Base-by-base conservation (phyloP, 1,284 basidiomycete species). In the Leccinum fallax region DNA sequence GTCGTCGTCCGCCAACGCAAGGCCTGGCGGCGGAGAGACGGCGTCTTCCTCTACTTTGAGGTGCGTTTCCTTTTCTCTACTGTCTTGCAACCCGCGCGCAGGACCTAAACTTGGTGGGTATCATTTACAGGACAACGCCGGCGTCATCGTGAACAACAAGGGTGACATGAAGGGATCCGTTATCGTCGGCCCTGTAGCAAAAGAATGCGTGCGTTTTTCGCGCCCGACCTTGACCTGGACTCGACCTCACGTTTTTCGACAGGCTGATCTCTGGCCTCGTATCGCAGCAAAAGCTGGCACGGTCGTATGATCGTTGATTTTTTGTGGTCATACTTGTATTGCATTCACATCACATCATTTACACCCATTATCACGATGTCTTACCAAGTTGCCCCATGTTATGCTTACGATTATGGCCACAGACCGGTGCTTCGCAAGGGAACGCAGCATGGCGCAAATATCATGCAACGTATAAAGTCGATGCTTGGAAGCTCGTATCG, bases 81-180 rank as follows among this genome's bases (percentile, higher is more conserved):
- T 8, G 10, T 43, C n/a, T 51, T 26, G 49, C 28, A 1, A 28
- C 9, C 3, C 2, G 8, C 2, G 4, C 15, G 24, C 21, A 24
- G 13, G 15, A 8, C 48, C 21, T 9, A 26, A 51, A 21, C 24
- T 15, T 1, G 48, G 21, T 40, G 16, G 38, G 38, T 10, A 24
- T 49, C 48, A 49, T 4, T 49, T 55, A 16, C 48, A 90, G 92
- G 95, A 97, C 81, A 97, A 97, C 78, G 95, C 95, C 62, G 95
- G 95, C 80, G 95, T 97, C 67, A 96, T 97, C 68, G 94, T 95
- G 75, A 98, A 98, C 86, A 93, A 94, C 75, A 98, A 98, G 88
- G 97, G 97, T 76, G 97, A 99, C 85, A 99, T 99, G 97, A 99
- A 99, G 87, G 97, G 97, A 64, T 95, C 93, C 62, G 95, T 96